Percentiles rank a stretch among this genome's conserved stretches.
Evolutionary conservation across 495 filamentous ascomycete species (phyloP).

Genomic region (Rusavskia elegans): DNA sequence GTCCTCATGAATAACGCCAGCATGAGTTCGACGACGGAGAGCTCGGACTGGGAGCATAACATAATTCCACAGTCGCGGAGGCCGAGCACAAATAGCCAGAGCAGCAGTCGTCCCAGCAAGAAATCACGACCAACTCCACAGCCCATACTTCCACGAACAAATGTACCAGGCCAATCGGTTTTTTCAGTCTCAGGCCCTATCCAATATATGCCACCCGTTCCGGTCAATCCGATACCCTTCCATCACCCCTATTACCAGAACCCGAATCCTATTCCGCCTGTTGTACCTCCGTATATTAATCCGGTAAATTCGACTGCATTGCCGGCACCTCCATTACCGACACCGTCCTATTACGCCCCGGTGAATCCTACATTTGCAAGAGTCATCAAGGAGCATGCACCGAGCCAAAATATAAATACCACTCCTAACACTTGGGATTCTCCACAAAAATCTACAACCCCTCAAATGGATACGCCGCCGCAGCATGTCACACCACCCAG

Average conservation of each 20-base stretch:
- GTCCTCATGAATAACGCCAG: not conserved
- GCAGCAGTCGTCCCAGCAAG: not conserved
- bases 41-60: not conserved
- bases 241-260: not conserved
- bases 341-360: not conserved
- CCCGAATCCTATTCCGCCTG: not conserved
- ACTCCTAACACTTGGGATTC: not conserved
- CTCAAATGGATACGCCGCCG: not conserved
- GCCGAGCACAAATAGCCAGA: not conserved
- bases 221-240: not conserved
- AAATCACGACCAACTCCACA: not conserved
- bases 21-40: not conserved
- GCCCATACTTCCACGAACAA: not conserved
- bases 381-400: not conserved
- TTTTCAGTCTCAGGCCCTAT: not conserved
- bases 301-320: not conserved
- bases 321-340: not conserved
- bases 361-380: not conserved
- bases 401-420: not conserved
- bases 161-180: not conserved
- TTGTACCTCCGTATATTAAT: not conserved
- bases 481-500: not conserved
- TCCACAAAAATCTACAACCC: not conserved
- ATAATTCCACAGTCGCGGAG: not conserved
- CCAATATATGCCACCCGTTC: not conserved